Conservation (phyloP, 2,329 filamentous ascomycete genomes). For the Ilyonectria sp. region DNA sequence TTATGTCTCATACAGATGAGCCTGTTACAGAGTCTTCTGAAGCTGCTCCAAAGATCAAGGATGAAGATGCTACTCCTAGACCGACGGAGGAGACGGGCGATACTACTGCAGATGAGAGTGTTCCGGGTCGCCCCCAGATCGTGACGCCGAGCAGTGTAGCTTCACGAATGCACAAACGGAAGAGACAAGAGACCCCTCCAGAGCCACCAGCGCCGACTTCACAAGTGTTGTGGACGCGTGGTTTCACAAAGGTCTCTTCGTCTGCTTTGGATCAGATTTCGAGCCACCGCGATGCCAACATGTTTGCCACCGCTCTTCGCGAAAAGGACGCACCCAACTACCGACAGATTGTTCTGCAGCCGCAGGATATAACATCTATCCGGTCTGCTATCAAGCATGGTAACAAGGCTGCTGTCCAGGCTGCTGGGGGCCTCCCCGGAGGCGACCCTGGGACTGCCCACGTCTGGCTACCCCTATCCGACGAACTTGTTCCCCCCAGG, state of each 20-base stretch:
- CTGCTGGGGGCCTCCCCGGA: conserved; percentile 73
- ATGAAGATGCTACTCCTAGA: conserved; percentile 71
- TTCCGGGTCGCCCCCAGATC: conserved; percentile 56
- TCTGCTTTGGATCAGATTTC: conserved; percentile 83
- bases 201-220: conserved; percentile 70
- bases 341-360: conserved; percentile 79
- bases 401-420: conserved; percentile 74
- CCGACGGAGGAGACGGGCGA: conserved; percentile 70
- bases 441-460: conserved; percentile 70
- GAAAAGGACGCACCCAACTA: conserved; percentile 85
- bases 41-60: conserved; percentile 65
- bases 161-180: conserved; percentile 66
- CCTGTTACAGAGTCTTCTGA: conserved; percentile 59
- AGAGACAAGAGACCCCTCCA: conserved; percentile 67
- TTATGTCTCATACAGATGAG: conserved; percentile 64
- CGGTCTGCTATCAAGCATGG: conserved; percentile 83
- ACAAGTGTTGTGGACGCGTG: conserved; percentile 82
- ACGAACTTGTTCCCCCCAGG: conserved; percentile 86
- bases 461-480: conserved; percentile 77
- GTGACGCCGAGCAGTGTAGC: conserved; percentile 56
- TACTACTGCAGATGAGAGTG: conserved; percentile 69
- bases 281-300: conserved; percentile 83
- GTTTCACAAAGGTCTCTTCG: conserved; percentile 80
- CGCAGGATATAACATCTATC: conserved; percentile 84
- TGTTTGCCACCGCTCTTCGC: conserved; percentile 82